Base-by-base conservation (phyloP, 2,329 filamentous ascomycete species). In the Penicillium sp. region DNA sequence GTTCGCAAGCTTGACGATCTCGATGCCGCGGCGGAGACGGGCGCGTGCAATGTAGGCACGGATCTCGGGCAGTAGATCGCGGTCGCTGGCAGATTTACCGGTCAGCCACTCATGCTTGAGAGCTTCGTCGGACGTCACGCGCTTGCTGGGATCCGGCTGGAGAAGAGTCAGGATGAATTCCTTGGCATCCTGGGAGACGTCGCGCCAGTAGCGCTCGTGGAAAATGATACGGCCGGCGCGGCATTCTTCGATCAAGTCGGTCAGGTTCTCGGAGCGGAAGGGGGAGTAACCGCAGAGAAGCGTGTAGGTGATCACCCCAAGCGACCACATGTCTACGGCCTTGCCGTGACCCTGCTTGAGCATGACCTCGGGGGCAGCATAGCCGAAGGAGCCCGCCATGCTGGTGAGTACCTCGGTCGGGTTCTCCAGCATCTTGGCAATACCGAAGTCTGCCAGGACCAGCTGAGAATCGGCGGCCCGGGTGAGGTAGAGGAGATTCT, bases 291-390 rank as follows among this genome's bases (percentile, higher is more conserved):
- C 93, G 64, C 94, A 98, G 36, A 98, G 85, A 18, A 98, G 77
- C 11, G 93, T 98, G 71, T 98, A 98, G 28, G 93, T 97, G 60
- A 98, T 98, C 59, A 98, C 93, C 48, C 93, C 93, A 70, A 98
- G 79, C 3, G 93, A 97, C 93, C 93, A 98, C 87, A 98, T 95
- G 64, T 98, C 93, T 21, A 97, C 93, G 4, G 93, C 88, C 70
- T 97, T 98, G 64, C 93, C 93, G 65, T 98, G 94, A 14, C 93
- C 93, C 62, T 87, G 83, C 76, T 96, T 96, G 51, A 95, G 77
- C 93, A 98, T 98, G 44, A 98, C 90, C 67, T 98, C 93, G 7
- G 93, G 93, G 2, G 93, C 93, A 14, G 93, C 93, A 60, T 98
- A 98, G 39, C 93, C 93, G 62, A 98, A 97, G 0, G 93, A 97